These are phyloP conservation scores for Russula brevipes DNA, from an alignment of 768 basidiomycete genomes.

Conservation along the genomic window DNA sequence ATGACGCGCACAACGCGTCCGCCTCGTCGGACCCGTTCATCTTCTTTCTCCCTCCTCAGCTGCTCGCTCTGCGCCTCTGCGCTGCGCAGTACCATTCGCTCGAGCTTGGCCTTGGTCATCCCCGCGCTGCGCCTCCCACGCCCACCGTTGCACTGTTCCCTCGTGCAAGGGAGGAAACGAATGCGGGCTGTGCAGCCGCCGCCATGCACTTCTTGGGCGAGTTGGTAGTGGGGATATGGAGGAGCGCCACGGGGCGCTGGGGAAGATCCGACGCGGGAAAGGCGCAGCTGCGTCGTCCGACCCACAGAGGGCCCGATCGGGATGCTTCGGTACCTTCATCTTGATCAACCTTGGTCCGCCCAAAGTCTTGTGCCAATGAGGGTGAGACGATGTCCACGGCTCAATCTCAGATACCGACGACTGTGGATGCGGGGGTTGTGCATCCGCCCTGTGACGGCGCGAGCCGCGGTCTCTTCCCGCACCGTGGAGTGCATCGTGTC, in stretches of 20 bases:
- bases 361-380: too few species aligned
- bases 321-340: too few species aligned
- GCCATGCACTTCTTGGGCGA: background rate
- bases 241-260: background rate
- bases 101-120: slow-evolving; percentile 39
- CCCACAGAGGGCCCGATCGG: slow-evolving; percentile 26
- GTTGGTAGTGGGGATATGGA: background rate
- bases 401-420: too few species aligned
- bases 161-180: too few species aligned
- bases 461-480: slow-evolving; percentile 41
- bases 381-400: too few species aligned
- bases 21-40: slow-evolving; percentile 53
- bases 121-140: too few species aligned
- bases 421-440: background rate
- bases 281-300: slow-evolving; percentile 28
- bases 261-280: slow-evolving; percentile 18
- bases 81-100: slow-evolving; percentile 37
- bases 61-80: slow-evolving; percentile 31
- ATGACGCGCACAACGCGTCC: slow-evolving; percentile 38
- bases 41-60: slow-evolving; percentile 42
- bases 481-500: slow-evolving; percentile 39
- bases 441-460: slow-evolving; percentile 28
- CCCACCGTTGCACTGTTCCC: too few species aligned
- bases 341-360: too few species aligned
- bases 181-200: too few species aligned